Evolutionary conservation across 2,329 filamentous ascomycete species (phyloP), one percentile per base, ranked within the genome.

Genomic region (Aspergillus udagawae): DNA sequence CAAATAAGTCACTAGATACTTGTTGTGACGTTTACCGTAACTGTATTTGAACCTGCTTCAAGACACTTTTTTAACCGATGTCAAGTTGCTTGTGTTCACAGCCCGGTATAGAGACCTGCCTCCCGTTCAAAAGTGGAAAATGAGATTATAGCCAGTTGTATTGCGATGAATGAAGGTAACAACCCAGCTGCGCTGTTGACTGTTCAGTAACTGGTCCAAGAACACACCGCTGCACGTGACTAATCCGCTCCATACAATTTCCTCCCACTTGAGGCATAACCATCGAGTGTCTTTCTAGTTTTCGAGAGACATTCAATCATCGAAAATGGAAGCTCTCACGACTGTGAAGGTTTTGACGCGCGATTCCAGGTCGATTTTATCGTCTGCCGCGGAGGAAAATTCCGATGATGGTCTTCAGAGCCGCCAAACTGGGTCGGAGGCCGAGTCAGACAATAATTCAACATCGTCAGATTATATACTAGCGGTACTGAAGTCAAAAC

Each of bases 401-500:
- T 55, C 55, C 3, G 28, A 47, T 28, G 32, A 35, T 48, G 35
- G 44, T 5, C 53, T 56, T 14, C 53, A 60, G 45, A 59, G 47
- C 44, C 61, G 52, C 32, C 60, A 61, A 51, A 20, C 50, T n/a
- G 29, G 49, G 45, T 44, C 54, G 52, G 61, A 57, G 47, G 38
- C 58, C 49, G 49, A 54, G 32, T 52, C 63, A 8, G 49, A 62
- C 49, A 50, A 62, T 32, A 59, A 65, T 51, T 53, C 56, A 41
- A 61, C 68, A 60, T 72, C 71, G 42, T 57, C 68, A 35, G 60
- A 67, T 53, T 57, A 70, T 56, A 69, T 72, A 49, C 62, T 80
- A 41, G 65, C 73, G 49, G 59, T 70, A 55, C 67, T 81, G 25
- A 73, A 71, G 60, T 75, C 72, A 5, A 70, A 74, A 27, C 79